Evolutionary conservation across 140 eudicot genomes (phyloP), one percentile per base, ranked within the genome.

Genomic region (Oenanthe javanica): DNA sequence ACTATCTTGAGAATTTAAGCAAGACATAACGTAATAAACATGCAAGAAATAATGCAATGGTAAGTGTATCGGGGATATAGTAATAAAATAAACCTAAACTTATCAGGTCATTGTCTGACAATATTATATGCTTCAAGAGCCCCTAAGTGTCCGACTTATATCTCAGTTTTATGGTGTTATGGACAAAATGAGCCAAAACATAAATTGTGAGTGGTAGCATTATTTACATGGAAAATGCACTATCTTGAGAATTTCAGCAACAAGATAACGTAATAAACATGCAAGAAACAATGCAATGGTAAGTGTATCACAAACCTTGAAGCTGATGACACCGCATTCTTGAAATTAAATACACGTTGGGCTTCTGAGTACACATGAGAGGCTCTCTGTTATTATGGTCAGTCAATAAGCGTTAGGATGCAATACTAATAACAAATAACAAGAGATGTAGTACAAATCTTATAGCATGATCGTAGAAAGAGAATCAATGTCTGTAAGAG

Each of bases 301-400:
- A 63, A 40, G 55, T n/a, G 27, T 4, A 31, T 67, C 64, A 81
- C 93, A 81, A 77, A 90, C 98, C 94, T 89, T 31, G 85, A 84
- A 70, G 84, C 72, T 74, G 99, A 88, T 75, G 93, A 90, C 14
- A 92, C 99, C 0, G 91, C 89, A 67, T 94, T 93, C 88, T 89
- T 94, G 86, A 94, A 94, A 82, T 89, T 91, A 82, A 86, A 88
- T 25, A 94, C 98, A n/a, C 98, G 96, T 75, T 88, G 90, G 47
- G 98, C 97, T 89, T 94, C 98, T 59, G 98, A 88, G 85, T 94
- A 94, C 52, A 94, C 99, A 71, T 94, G 99, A 52, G 88, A 88
- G 63, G 97, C 97, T 85, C 97, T 90, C 99, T 94, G 92, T 38
- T 50, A 83, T 49, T 23, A 81, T 50, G 79, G 48, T 18, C 55